These are phyloP conservation scores for Beauveria scarabaeidicola DNA, from an alignment of 2,329 filamentous ascomycete species.

Conservation along the genomic window DNA sequence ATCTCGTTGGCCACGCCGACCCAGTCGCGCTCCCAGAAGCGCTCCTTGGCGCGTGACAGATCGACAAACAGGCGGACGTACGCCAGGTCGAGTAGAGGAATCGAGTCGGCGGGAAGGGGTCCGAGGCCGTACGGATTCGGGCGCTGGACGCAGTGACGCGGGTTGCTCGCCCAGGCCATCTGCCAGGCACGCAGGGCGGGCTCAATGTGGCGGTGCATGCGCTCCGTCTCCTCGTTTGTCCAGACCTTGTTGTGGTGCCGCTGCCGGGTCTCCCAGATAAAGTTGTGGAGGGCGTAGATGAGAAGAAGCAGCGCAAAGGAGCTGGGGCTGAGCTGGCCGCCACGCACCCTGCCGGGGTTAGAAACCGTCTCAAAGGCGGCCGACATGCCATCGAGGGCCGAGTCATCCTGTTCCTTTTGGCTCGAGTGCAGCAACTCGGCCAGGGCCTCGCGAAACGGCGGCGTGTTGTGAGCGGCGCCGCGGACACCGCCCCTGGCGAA, in stretches of 20 bases:
- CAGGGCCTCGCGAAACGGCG: conserved; percentile 75
- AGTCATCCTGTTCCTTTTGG: conserved; percentile 47
- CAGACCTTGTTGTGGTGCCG: conserved; percentile 80
- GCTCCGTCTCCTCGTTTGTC: conserved; percentile 87
- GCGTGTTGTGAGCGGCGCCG: conserved; percentile 59
- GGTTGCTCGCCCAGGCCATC: conserved; percentile 80
- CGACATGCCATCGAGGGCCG: conserved; percentile 25
- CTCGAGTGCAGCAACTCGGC: conserved; percentile 74
- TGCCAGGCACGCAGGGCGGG: conserved; percentile 93
- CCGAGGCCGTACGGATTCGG: conserved; percentile 77
- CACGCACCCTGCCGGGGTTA: conserved; percentile 38
- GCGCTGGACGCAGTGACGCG: conserved; percentile 72
- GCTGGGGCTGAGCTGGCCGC: conserved; percentile 67
- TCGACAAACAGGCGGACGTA: conserved; percentile 92
- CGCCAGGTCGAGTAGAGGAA: conserved; percentile 82
- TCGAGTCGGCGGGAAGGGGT: conserved; percentile 80
- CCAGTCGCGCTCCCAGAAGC: conserved; percentile 90
- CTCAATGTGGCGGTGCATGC: conserved; percentile 93
- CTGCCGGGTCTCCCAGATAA: conserved; percentile 95
- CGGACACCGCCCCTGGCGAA: conserved; percentile 64
- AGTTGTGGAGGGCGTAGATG: conserved; percentile 93
- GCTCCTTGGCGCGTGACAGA: conserved; percentile 83
- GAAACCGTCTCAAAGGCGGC: conserved; percentile 12
- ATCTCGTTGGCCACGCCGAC: conserved; percentile 85
- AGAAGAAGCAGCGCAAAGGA: conserved; percentile 86